Conservation (phyloP, 2,329 filamentous ascomycete species). For the Xylariaceae sp. region DNA sequence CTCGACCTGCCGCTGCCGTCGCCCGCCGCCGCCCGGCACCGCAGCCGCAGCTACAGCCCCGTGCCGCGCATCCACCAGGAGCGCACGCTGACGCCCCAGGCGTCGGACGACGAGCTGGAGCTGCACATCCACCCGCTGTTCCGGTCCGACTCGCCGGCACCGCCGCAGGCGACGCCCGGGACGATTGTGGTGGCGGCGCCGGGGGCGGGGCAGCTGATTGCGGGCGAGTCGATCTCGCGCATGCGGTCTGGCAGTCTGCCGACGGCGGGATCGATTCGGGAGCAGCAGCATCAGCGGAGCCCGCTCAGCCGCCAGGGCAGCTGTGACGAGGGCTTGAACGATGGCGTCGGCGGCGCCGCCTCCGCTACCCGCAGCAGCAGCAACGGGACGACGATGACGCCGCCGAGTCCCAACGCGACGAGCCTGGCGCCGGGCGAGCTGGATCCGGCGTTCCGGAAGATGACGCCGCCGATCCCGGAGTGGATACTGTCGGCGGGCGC, state of each 20-base stretch:
- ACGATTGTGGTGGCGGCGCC: conserved; percentile 70
- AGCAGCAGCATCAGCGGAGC: conserved; percentile 33
- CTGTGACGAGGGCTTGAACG: too few species aligned
- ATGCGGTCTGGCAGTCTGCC: conserved; percentile 55
- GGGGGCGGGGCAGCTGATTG: conserved; percentile 61
- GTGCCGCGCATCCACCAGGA: conserved; percentile 30
- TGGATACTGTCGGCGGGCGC: conserved; percentile 55
- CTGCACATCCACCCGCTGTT: conserved; percentile 73
- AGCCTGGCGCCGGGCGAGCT: conserved; percentile 2
- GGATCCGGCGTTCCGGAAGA: conserved; percentile 34
- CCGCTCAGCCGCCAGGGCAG: conserved; percentile 48
- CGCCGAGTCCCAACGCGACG: conserved; percentile 20
- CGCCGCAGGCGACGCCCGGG: conserved; percentile 61
- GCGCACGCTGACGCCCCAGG: conserved; percentile 31
- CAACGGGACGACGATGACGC: conserved; percentile 32
- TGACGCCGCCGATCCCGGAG: conserved; percentile 59
- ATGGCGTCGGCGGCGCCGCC: too few species aligned
- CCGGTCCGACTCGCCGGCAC: conserved; percentile 65
- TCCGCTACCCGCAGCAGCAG: too few species aligned
- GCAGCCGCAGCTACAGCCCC: conserved; percentile 51
- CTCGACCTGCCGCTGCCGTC: conserved; percentile 54
- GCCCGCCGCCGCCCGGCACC: conserved; percentile 35
- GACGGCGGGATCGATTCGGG: too few species aligned
- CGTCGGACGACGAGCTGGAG: conserved; percentile 55
- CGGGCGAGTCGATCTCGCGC: conserved; percentile 47